phyloP scores from a whole-genome alignment of 371 early-diverging fungal species.

The Actinomortierella wolfii region DNA sequence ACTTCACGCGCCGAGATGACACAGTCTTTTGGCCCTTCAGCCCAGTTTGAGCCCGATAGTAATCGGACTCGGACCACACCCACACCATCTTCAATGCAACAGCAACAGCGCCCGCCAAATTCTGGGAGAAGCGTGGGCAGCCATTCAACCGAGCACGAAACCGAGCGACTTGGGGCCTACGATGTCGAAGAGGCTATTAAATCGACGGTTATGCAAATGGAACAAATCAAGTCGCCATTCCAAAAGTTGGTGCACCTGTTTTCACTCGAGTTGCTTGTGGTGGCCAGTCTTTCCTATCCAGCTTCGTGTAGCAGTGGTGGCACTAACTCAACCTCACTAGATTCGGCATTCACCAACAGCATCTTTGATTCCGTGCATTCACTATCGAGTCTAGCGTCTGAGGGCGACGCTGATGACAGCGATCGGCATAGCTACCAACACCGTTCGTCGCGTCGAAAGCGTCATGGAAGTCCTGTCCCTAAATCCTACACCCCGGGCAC shows the following conservation, averaged over 20 bases:
- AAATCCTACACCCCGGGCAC: slow-evolving; percentile 45
- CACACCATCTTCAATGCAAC: not conserved
- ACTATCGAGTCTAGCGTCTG: not conserved
- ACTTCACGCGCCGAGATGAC: not conserved
- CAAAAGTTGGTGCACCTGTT: slow-evolving; percentile 48
- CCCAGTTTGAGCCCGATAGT: slow-evolving; percentile 3
- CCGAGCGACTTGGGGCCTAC: slow-evolving; percentile 8
- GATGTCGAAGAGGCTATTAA: slow-evolving; percentile 35
- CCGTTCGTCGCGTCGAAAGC: not conserved
- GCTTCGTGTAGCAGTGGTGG: slow-evolving; percentile 20
- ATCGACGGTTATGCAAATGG: slow-evolving; percentile 37
- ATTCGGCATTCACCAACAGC: not conserved
- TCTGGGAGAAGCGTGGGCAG: too few relatives aligned
- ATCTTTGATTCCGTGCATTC: not conserved
- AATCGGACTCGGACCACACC: slow-evolving; percentile 4
- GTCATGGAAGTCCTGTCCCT: not conserved
- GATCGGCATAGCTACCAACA: not conserved
- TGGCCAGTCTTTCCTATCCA: slow-evolving; percentile 43
- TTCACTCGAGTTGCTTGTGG: slow-evolving; percentile 47
- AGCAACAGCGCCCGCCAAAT: not conserved
- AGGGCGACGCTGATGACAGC: not conserved
- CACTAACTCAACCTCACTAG: not conserved
- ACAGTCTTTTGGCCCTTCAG: not conserved
- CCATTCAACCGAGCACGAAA: not conserved
- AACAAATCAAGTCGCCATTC: slow-evolving; percentile 43